phyloP scores from a whole-genome alignment of 2,329 filamentous ascomycete species.

The Fusarium ramigenum region DNA sequence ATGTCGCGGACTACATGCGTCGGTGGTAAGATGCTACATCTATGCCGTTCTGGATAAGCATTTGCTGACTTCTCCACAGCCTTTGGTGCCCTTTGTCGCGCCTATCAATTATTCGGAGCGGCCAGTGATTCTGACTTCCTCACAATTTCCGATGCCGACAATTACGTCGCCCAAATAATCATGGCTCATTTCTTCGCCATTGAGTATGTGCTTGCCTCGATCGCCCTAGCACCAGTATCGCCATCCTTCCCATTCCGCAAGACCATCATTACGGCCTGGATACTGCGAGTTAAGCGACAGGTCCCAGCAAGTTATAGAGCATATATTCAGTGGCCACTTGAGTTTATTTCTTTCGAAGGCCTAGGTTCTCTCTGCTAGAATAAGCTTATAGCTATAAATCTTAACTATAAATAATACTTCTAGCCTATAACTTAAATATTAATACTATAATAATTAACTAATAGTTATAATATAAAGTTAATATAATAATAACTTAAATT shows the following conservation, averaged over 20 bases:
- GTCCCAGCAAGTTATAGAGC: rapidly evolving
- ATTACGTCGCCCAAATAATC: neutral
- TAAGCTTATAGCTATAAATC: too few species aligned
- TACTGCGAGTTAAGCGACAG: neutral
- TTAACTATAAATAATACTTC: too few species aligned
- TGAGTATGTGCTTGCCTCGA: neutral
- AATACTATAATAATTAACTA: too few species aligned
- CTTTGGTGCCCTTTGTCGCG: neutral
- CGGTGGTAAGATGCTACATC: neutral
- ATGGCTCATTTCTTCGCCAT: neutral
- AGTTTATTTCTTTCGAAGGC: neutral
- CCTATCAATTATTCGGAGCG: neutral
- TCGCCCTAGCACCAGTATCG: neutral
- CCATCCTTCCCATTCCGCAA: neutral
- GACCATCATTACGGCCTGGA: neutral
- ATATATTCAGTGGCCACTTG: neutral
- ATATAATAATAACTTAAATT: too few species aligned
- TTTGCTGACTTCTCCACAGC: neutral
- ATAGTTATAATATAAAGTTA: too few species aligned
- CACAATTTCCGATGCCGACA: neutral
- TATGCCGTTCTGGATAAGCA: rapidly evolving
- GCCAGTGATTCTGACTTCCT: neutral
- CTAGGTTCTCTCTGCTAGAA: too few species aligned
- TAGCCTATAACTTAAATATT: too few species aligned
- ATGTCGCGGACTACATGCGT: neutral